These are phyloP conservation scores for Oxytropis ochrocephala DNA, from an alignment of 306 rosid genomes.

Conservation along the genomic window DNA sequence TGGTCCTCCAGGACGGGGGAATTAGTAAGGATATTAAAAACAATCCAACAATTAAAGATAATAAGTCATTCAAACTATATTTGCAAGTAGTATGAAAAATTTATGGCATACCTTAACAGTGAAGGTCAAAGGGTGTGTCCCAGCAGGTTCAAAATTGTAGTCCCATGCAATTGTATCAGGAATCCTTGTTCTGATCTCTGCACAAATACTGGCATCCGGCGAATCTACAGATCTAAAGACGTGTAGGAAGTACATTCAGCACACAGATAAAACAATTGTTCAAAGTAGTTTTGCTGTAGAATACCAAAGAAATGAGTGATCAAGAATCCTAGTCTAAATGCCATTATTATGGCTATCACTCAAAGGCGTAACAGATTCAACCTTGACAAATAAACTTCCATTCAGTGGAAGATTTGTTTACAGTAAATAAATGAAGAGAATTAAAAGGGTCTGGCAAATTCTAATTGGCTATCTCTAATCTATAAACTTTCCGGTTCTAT, in stretches of 20 bases:
- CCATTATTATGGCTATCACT: background rate
- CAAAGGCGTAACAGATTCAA: background rate
- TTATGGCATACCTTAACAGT: slow-evolving; percentile 63
- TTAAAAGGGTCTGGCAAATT: background rate
- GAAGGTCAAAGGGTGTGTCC: slow-evolving; percentile 68
- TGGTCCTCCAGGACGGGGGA: background rate
- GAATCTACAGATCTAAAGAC: slow-evolving; percentile 75
- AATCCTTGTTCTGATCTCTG: slow-evolving; percentile 91
- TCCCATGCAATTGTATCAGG: slow-evolving; percentile 90
- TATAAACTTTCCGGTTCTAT: background rate
- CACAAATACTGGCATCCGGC: slow-evolving; percentile 66
- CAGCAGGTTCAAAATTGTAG: slow-evolving; percentile 91
- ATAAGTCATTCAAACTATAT: background rate
- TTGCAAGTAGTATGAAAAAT: background rate
- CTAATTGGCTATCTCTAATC: background rate
- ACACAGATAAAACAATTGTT: background rate
- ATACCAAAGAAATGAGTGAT: slow-evolving; percentile 1
- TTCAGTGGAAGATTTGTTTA: background rate
- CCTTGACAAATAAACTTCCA: background rate
- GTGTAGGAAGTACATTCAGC: slow-evolving; percentile 6
- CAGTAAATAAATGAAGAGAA: background rate
- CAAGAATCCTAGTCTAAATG: background rate
- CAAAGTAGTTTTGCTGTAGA: background rate
- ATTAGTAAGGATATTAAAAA: background rate
- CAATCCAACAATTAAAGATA: background rate